A percentile compares a stretch with the other conserved stretches of the same genome.
Conservation (phyloP, 192 early-diverging fungal genomes). For the Coemansia sp. region DNA sequence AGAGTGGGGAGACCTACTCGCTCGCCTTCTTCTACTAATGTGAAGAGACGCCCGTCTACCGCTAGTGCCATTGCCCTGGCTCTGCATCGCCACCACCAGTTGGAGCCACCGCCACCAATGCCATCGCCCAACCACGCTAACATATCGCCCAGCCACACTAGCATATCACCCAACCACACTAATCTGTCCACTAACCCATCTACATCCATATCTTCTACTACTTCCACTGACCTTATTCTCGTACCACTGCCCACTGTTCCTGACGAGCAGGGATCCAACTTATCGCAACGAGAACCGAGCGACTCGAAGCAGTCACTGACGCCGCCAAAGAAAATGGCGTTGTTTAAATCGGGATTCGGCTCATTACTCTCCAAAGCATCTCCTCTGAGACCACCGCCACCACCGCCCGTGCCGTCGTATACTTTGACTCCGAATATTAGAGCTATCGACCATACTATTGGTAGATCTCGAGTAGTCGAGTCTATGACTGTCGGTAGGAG, state of each 20-base stretch:
- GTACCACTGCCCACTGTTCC: background rate
- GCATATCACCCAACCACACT: no score
- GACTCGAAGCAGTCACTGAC: background rate
- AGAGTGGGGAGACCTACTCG: no score
- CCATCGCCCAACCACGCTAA: background rate
- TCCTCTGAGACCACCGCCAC: background rate
- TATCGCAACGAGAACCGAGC: background rate
- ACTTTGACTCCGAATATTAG: background rate
- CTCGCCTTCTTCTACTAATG: no score
- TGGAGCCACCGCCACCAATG: background rate
- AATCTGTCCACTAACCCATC: no score
- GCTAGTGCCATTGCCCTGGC: background rate
- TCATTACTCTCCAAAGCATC: constrained; percentile 23
- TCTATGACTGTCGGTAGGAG: background rate
- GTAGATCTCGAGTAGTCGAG: background rate
- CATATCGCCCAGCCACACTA: no score
- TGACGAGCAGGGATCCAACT: no score
- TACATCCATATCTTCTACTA: no score
- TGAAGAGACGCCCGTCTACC: background rate
- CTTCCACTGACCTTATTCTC: no score
- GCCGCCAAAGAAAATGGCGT: constrained; percentile 2
- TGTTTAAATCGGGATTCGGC: constrained; percentile 38
- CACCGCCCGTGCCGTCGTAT: background rate
- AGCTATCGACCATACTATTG: background rate
- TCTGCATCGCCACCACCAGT: background rate